A percentile compares a stretch with the other conserved stretches of the same genome.
Conservation (phyloP, 179 eudicot species). For the Pouteria campechiana region DNA sequence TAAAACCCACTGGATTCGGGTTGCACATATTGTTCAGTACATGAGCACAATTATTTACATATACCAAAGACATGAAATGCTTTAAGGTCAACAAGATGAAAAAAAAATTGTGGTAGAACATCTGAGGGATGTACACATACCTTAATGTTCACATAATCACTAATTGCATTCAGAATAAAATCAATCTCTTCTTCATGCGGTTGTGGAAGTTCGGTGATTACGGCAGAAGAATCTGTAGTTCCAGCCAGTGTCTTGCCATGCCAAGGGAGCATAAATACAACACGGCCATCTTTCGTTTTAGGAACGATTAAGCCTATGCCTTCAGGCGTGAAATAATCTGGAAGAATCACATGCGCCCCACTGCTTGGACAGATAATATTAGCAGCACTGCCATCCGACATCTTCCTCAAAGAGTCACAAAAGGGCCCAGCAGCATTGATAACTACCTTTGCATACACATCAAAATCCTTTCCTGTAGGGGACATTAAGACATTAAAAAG, state of each 20-base stretch:
- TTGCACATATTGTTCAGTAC: too few relatives aligned
- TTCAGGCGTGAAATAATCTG: slow-evolving; percentile 96
- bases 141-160: slow-evolving; percentile 92
- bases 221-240: slow-evolving; percentile 82
- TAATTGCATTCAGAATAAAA: slow-evolving; percentile 80
- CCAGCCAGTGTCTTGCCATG: slow-evolving; percentile 95
- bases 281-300: slow-evolving; percentile 98
- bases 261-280: slow-evolving; percentile 98
- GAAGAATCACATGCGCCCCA: slow-evolving; percentile 90
- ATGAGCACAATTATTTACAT: too few relatives aligned
- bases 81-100: too few relatives aligned
- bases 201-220: slow-evolving; percentile 87
- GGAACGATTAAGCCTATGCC: slow-evolving; percentile 99
- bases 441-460: slow-evolving; percentile 84
- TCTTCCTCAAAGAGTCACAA: slow-evolving; percentile 78
- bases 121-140: too few relatives aligned
- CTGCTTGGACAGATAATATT: slow-evolving; percentile 93
- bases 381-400: slow-evolving; percentile 62
- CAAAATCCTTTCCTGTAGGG: slow-evolving; percentile 83
- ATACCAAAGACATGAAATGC: too few relatives aligned
- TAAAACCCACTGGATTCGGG: too few relatives aligned
- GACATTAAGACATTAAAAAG: slow-evolving; percentile 14
- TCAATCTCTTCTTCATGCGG: slow-evolving; percentile 98
- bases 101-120: too few relatives aligned
- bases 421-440: slow-evolving; percentile 97